phyloP scores from a whole-genome alignment of 257 asterid species.

The Perilla frutescens region DNA sequence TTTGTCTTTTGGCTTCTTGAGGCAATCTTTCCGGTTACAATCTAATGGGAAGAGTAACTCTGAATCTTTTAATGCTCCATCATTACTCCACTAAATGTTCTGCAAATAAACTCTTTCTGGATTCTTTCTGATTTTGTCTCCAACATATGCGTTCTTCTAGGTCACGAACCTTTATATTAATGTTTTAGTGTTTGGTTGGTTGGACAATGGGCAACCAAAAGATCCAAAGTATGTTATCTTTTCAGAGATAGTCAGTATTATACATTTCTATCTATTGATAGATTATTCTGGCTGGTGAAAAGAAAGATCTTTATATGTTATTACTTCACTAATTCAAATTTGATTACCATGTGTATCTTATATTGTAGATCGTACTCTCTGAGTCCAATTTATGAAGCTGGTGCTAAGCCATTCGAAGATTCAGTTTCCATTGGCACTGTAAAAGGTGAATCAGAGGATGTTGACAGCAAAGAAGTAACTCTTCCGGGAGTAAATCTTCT shows the following conservation, averaged over 20 bases:
- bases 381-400: slow-evolving; percentile 75
- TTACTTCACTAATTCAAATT: slow-evolving; percentile 26
- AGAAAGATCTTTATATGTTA: background rate
- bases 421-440: slow-evolving; percentile 53
- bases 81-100: background rate
- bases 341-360: slow-evolving; percentile 34
- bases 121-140: background rate
- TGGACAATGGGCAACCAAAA: background rate
- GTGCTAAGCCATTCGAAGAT: slow-evolving; percentile 65
- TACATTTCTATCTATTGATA: background rate
- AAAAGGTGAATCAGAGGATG: slow-evolving; percentile 77
- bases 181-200: background rate
- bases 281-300: slow-evolving; percentile 3
- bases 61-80: background rate
- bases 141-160: background rate
- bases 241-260: background rate
- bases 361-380: slow-evolving; percentile 86
- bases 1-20: background rate
- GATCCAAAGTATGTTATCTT: background rate
- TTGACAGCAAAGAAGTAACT: slow-evolving; percentile 83
- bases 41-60: background rate
- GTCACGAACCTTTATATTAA: background rate
- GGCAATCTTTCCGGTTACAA: background rate
- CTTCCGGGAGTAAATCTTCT: slow-evolving; percentile 95
- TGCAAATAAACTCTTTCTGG: background rate